These are phyloP conservation scores for Przewalskia tangutica DNA, from an alignment of 257 asterid genomes.

Conservation along the genomic window DNA sequence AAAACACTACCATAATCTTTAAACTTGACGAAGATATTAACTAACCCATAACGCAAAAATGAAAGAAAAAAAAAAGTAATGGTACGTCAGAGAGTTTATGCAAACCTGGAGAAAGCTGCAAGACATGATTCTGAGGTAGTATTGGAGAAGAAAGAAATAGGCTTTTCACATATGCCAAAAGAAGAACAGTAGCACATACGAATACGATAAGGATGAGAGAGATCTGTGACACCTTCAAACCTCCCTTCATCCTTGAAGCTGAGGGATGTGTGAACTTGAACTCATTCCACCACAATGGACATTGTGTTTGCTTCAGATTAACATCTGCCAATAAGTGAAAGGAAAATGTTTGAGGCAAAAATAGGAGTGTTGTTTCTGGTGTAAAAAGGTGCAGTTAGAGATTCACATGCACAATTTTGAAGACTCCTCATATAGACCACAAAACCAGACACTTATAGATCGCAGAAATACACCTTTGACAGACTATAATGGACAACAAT, in stretches of 20 bases:
- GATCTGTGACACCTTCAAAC: constrained; percentile 65
- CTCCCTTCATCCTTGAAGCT: constrained; percentile 72
- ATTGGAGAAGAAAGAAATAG: constrained; percentile 47
- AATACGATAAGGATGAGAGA: constrained; percentile 72
- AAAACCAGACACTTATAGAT: background rate
- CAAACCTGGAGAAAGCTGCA: constrained; percentile 58
- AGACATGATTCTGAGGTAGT: constrained; percentile 33
- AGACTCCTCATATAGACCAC: background rate
- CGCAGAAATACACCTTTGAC: background rate
- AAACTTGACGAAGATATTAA: background rate
- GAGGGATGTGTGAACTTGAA: constrained; percentile 15
- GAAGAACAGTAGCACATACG: constrained; percentile 61
- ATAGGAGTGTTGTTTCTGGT: background rate
- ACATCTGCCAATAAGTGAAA: background rate
- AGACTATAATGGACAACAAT: background rate
- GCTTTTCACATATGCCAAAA: constrained; percentile 67
- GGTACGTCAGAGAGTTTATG: background rate
- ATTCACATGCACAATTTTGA: background rate
- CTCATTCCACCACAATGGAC: constrained; percentile 17
- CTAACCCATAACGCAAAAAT: background rate
- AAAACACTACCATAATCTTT: background rate
- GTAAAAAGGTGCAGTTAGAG: background rate
- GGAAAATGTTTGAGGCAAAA: background rate
- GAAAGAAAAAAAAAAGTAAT: background rate
- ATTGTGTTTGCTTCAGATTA: constrained; percentile 6